Evolutionary conservation across 768 basidiomycete species (phyloP), one percentile per base, ranked within the genome.

Genomic region (Amanita phalloides): DNA sequence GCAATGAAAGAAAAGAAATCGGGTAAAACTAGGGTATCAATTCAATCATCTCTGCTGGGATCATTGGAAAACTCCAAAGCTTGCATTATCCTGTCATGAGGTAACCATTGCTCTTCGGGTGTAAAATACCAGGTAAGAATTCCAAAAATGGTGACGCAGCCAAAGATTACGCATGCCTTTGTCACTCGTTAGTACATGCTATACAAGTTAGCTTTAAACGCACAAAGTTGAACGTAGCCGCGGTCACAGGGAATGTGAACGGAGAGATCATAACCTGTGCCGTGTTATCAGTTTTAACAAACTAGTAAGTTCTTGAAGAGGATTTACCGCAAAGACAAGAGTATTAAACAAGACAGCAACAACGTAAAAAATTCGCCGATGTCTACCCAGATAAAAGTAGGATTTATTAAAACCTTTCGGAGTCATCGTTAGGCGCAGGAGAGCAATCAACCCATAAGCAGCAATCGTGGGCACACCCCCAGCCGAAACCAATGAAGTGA

Each of bases 401-500:
- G 89, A 89, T 6, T 75, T 68, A 56, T 77, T 77, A 69, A 94
- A 94, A 32, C 76, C 69, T 57, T 84, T 64, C 9, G 84, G 89
- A 1, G 92, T 94, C 73, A 83, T 73, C n/a, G 78, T 78, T 17
- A 93, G 66, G 28, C 88, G 78, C 30, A 93, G 72, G 2, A 86
- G 61, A 7, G 86, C 79, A 54, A 94, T 91, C 41, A 94, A 71
- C 0, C 82, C 88, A 61, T 94, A 94, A 1, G 90, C 87, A 0
- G 90, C 89, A 53, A 92, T 90, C 2, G 87, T 92, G 1, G 91
- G 92, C 2, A 90, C 75, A 4, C 74, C 89, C 21, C 88, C 87
- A 6, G 90, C 93, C 9, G 89, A 92, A 38, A 93, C 78, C 54
- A 95, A 73, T 11, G 90, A 93, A 2, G 85, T 91, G 71, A 95